Percentiles rank a stretch among this genome's conserved stretches.
phyloP scores from a whole-genome alignment of 1,139 yeast genomes.

The Magnusiomyces ingens region DNA sequence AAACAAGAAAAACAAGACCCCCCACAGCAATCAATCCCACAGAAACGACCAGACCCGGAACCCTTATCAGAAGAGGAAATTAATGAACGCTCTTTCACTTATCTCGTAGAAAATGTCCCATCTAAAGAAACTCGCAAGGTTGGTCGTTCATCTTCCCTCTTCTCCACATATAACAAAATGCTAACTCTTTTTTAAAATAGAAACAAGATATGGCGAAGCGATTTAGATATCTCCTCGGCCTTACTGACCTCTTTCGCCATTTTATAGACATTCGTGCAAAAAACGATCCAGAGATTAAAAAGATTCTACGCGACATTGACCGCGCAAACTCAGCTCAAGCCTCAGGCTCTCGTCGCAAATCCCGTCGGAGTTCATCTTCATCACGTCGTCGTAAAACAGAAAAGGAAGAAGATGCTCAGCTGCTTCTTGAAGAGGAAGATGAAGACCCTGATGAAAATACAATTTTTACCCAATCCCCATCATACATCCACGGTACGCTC shows the following conservation, averaged over 20 bases:
- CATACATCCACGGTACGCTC: conserved; percentile 40
- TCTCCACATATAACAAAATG: conserved; percentile 25
- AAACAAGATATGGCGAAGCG: conserved; percentile 42
- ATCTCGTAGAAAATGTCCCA: conserved; percentile 14
- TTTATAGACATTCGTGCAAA: conserved; percentile 79
- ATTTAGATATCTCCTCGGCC: conserved; percentile 71
- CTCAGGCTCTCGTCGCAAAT: background rate
- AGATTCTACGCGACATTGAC: conserved; percentile 52
- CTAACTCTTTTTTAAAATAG: conserved; percentile 19
- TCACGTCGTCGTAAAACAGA: conserved; percentile 32
- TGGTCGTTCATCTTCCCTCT: conserved; percentile 13
- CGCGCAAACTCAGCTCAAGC: conserved; percentile 6
- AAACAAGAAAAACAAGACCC: background rate
- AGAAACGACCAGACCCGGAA: background rate
- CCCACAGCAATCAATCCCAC: background rate
- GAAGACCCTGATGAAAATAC: conserved; percentile 39
- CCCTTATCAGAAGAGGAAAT: conserved; percentile 13
- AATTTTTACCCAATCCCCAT: conserved; percentile 75
- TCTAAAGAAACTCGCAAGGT: conserved; percentile 14
- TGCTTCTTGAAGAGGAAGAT: conserved; percentile 71
- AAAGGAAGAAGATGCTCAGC: conserved; percentile 89
- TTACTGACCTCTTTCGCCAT: conserved; percentile 83
- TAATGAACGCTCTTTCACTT: conserved; percentile 12
- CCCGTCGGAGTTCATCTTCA: conserved; percentile 18
- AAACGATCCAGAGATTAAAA: conserved; percentile 64